A percentile compares a stretch with the other conserved stretches of the same genome.
Evolutionary conservation across 2,329 filamentous ascomycete genomes (phyloP).

Genomic region (Cytospora mali): DNA sequence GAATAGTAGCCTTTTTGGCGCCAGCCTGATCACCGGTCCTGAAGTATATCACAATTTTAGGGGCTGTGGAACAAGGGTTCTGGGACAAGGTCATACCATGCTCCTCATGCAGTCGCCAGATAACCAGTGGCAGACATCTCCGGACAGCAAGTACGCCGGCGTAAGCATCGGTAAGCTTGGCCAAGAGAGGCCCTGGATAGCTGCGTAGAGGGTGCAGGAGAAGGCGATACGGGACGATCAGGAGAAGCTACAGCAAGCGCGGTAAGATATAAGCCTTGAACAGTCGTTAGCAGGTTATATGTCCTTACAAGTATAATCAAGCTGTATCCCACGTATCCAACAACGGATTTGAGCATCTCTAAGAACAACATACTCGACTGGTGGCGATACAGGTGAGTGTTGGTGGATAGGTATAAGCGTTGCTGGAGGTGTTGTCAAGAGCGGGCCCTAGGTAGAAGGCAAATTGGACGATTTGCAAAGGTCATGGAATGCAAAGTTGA

Average conservation of each 20-base stretch:
- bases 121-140: not conserved
- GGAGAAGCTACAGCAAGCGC: not conserved
- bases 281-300: not conserved
- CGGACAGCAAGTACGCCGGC: not conserved
- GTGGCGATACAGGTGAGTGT: not conserved
- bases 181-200: not conserved
- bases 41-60: not conserved
- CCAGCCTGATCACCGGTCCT: not conserved
- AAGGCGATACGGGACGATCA: not conserved
- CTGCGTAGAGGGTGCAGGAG: not conserved
- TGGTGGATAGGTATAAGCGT: not conserved
- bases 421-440: not conserved
- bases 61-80: not conserved
- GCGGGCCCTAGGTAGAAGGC: not conserved
- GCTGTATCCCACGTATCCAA: not conserved
- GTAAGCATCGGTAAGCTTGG: not conserved
- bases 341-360: not conserved
- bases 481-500: not conserved
- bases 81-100: not conserved
- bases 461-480: not conserved
- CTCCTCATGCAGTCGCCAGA: not conserved
- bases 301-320: not conserved
- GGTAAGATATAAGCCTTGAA: not conserved
- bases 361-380: not conserved
- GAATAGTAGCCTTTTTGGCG: not conserved